Percentiles rank a stretch among this genome's conserved stretches.
Conservation (phyloP, 139 green algal genomes). For the Mesotaenium endlicherianum region DNA sequence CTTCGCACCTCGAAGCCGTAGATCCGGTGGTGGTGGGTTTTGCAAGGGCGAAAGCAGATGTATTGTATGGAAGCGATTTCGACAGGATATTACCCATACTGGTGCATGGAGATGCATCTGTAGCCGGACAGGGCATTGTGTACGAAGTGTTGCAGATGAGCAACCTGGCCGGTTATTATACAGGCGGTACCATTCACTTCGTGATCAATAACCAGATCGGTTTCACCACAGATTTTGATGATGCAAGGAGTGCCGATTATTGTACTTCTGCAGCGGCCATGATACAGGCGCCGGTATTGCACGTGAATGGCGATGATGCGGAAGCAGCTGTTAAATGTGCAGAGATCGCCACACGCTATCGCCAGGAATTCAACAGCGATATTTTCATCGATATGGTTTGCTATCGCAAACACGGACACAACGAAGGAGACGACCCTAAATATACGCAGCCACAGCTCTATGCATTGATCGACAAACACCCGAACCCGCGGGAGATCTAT, state of each 20-base stretch:
- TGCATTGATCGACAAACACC: background rate
- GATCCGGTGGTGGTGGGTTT: slow-evolving; percentile 89
- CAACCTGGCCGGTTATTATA: slow-evolving; percentile 83
- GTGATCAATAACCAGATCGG: slow-evolving; percentile 95
- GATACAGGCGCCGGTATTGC: slow-evolving; percentile 87
- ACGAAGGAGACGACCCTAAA: slow-evolving; percentile 63
- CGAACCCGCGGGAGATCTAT: slow-evolving; percentile 48
- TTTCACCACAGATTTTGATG: slow-evolving; percentile 94
- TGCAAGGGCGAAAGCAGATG: slow-evolving; percentile 76
- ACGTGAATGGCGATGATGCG: slow-evolving; percentile 94
- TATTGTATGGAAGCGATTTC: background rate
- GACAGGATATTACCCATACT: slow-evolving; percentile 73
- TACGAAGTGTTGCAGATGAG: slow-evolving; percentile 93
- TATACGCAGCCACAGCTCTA: background rate
- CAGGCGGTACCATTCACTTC: slow-evolving; percentile 88
- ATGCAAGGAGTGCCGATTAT: slow-evolving; percentile 59
- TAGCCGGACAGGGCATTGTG: slow-evolving; percentile 90
- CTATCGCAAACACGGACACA: slow-evolving; percentile 84
- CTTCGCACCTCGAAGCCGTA: slow-evolving; percentile 87
- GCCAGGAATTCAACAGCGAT: slow-evolving; percentile 75
- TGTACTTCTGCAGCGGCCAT: slow-evolving; percentile 92
- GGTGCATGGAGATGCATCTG: slow-evolving; percentile 88
- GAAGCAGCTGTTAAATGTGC: slow-evolving; percentile 83
- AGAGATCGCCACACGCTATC: slow-evolving; percentile 87
- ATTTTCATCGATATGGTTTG: slow-evolving; percentile 92